phyloP scores from a whole-genome alignment of 2,329 filamentous ascomycete species.

The Fusarium mexicanum region DNA sequence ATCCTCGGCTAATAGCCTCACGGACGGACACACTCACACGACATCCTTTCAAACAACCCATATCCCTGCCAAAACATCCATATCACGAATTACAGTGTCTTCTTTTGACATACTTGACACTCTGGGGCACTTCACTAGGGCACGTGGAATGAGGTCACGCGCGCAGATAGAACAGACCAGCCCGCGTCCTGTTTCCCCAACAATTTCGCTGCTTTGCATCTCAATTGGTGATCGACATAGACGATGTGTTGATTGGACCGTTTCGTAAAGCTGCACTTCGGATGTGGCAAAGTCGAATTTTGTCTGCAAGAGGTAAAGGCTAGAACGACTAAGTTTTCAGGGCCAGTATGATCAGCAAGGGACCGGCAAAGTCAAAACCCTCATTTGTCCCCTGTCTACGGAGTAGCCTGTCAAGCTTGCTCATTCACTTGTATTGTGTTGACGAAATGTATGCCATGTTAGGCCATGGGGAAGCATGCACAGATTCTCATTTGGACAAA shows the following conservation, averaged over 20 bases:
- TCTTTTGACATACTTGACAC: neutral
- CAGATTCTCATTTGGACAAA: neutral
- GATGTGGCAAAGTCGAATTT: constrained; percentile 26
- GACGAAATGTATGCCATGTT: neutral
- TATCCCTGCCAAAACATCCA: constrained; percentile 6
- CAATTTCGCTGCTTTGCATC: constrained; percentile 33
- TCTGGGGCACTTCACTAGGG: constrained; percentile 8
- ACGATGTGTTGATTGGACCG: constrained; percentile 30
- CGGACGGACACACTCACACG: neutral
- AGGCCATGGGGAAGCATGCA: neutral
- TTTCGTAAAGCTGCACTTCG: neutral
- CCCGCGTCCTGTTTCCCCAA: constrained; percentile 33
- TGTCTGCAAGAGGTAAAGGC: neutral
- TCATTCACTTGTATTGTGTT: neutral
- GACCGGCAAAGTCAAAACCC: neutral
- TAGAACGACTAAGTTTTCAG: neutral
- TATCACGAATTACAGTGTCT: constrained; percentile 3
- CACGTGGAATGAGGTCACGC: constrained; percentile 37
- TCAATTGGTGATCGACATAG: constrained; percentile 28
- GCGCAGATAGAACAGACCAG: constrained; percentile 25
- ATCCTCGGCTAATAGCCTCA: constrained; percentile 25
- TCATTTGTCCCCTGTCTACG: neutral
- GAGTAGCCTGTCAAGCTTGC: neutral
- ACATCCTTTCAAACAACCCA: neutral
- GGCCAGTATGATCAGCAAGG: constrained; percentile 16